Percentiles rank a stretch among this genome's conserved stretches.
Conservation (phyloP, 345 rosid genomes). For the Mallotus nudiflorus region DNA sequence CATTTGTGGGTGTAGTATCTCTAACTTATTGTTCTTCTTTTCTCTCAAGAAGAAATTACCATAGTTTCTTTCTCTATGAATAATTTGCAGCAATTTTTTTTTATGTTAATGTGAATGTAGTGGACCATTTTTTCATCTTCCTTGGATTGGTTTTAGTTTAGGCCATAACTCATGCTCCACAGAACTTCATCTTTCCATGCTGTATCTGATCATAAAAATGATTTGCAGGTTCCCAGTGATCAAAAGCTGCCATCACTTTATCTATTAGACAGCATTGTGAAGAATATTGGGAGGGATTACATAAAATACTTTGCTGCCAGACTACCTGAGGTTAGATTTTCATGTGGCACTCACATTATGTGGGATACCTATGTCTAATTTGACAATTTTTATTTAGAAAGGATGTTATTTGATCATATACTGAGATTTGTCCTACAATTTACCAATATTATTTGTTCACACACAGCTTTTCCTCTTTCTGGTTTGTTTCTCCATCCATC, state of each 20-base stretch:
- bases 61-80: not conserved
- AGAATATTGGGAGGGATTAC: conserved; percentile 94
- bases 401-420: not conserved
- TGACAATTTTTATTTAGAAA: not conserved
- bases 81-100: conserved; percentile 9
- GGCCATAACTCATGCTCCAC: not conserved
- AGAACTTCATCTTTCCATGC: conserved; percentile 3
- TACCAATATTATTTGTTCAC: not conserved
- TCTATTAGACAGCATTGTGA: conserved; percentile 98
- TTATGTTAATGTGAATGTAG: too few relatives aligned
- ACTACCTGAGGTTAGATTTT: conserved; percentile 78
- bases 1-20: not conserved
- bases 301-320: conserved; percentile 76
- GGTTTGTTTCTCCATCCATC: conserved; percentile 10
- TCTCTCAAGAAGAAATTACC: not conserved
- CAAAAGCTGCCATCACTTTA: conserved; percentile 98
- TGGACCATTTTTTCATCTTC: too few relatives aligned
- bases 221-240: conserved; percentile 95
- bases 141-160: not conserved
- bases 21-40: not conserved
- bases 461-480: not conserved
- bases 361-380: not conserved
- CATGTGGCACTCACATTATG: too few relatives aligned
- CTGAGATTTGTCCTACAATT: not conserved
- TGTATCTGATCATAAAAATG: conserved; percentile 46